These are phyloP conservation scores for Trypanosoma cruzi DNA, from an alignment of 208 protist genomes.

Conservation along the genomic window DNA sequence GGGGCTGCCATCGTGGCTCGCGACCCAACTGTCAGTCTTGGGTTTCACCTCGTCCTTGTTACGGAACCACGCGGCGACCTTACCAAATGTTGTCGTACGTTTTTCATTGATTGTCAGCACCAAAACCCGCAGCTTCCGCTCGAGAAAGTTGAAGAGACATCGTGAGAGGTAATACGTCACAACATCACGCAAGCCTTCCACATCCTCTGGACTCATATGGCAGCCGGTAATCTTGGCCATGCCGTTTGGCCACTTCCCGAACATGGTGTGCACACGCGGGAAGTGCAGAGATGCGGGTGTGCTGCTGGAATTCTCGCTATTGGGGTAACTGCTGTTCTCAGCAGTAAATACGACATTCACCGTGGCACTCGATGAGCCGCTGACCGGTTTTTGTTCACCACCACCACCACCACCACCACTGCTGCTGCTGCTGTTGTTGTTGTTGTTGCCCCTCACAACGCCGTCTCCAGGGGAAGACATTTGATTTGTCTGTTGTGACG, in stretches of 20 bases:
- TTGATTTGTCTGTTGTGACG: conserved; percentile 13
- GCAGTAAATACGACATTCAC: not conserved
- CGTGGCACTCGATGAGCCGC: not conserved
- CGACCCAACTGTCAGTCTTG: conserved; percentile 31
- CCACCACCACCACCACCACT: too few relatives aligned
- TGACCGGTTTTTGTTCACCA: too few relatives aligned
- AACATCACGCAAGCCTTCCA: conserved; percentile 52
- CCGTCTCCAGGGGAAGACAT: too few relatives aligned
- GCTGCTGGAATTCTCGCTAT: not conserved
- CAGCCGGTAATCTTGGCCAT: conserved; percentile 69
- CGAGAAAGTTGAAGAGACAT: conserved; percentile 68
- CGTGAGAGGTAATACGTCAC: conserved; percentile 80
- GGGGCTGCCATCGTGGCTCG: conserved; percentile 11
- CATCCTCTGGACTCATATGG: conserved; percentile 70
- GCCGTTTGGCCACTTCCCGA: conserved; percentile 54
- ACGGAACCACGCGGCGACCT: conserved; percentile 85
- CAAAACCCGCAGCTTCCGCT: conserved; percentile 64
- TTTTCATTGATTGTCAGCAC: conserved; percentile 67
- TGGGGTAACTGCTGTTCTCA: conserved; percentile 12
- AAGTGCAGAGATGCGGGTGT: conserved; percentile 21
- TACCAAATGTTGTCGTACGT: conserved; percentile 76
- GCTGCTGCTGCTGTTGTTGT: too few relatives aligned
- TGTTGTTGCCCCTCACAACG: too few relatives aligned
- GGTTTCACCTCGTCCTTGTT: conserved; percentile 68
- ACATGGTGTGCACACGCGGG: conserved; percentile 36